Base-by-base conservation (phyloP, 306 rosid species). In the Acacia crassicarpa region DNA sequence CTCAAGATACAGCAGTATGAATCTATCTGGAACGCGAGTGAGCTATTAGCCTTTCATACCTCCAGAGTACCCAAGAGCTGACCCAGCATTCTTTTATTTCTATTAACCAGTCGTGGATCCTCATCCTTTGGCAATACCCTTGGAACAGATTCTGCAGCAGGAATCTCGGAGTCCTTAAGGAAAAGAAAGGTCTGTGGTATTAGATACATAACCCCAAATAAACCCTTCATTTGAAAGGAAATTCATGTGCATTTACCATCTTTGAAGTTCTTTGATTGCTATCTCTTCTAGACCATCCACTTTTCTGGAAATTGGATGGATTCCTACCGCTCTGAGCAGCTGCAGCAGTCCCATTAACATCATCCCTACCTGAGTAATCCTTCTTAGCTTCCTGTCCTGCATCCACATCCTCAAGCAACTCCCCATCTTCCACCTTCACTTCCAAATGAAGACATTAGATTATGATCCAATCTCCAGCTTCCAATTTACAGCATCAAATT, bases 51-150 rank as follows among this genome's bases (percentile, higher is more conserved):
- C 51, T 25, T 65, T 71, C 79, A 59, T 87, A 93, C 99, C 99
- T 95, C 99, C 72, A 95, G 78, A 72, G 98, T 95, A 43, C 99
- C 99, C 88, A 93, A 79, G 85, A 95, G 97, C 88, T 93, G 98
- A 51, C 99, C 99, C 82, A 95, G 84, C 99, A 95, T 93, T 88
- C 99, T 91, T 78, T 71, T 95, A 67, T 95, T 95, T 91, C 99
- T 88, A 85, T 87, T 93, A 84, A 95, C 95, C 91, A 95, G 82
- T 80, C 91, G 90, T 63, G 99, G 99, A 77, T 95, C 99, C 44
- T 95, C 94, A n/a, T 91, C 83, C 89, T 90, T 95, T 2, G 95
- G 99, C 89, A 95, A 72, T 74, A 95, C 87, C 87, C 99, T 91
- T 0, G 99, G 98, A 80, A 88, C 90, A 86, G 83, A 91, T 73